Conservation (phyloP, 805 yeast genomes). For the Metschnikowia noctiluminum region DNA sequence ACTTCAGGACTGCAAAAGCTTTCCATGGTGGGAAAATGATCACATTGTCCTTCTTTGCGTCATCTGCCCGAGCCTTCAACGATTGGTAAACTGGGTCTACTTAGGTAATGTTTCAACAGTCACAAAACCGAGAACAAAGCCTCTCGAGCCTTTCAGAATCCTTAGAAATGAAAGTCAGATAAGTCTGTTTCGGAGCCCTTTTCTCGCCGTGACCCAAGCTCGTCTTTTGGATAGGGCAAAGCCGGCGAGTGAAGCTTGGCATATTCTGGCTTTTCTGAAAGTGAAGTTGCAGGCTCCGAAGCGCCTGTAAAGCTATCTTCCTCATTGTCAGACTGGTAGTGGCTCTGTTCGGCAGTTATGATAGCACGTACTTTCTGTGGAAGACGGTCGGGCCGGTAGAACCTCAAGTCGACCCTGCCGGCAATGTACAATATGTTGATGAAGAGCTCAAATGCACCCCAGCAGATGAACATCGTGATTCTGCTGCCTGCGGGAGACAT, state of each 20-base stretch:
- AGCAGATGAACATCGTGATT: slow-evolving; percentile 60
- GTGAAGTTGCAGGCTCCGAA: slow-evolving; percentile 6
- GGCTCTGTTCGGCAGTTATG: slow-evolving; percentile 41
- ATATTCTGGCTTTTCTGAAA: slow-evolving; percentile 11
- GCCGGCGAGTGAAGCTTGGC: slow-evolving; percentile 14
- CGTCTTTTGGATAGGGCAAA: slow-evolving; percentile 7
- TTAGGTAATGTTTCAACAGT: too few species aligned
- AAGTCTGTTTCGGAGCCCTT: slow-evolving; percentile 12
- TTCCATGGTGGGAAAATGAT: too few species aligned
- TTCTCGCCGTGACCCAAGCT: slow-evolving; percentile 6
- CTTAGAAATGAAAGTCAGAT: slow-evolving; percentile 19
- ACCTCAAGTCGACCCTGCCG: slow-evolving; percentile 70
- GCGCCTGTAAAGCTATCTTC: slow-evolving; percentile 14
- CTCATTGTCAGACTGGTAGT: slow-evolving; percentile 30
- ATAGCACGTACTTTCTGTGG: slow-evolving; percentile 38
- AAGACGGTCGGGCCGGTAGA: slow-evolving; percentile 70
- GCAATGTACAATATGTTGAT: slow-evolving; percentile 55
- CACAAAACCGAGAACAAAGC: too few species aligned
- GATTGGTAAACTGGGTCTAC: too few species aligned
- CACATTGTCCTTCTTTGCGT: too few species aligned
- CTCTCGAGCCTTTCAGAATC: neutral
- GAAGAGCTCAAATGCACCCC: slow-evolving; percentile 64
- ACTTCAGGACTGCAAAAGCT: too few species aligned
- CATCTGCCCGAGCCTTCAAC: too few species aligned
- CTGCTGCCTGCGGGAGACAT: slow-evolving; percentile 31